Percentiles rank a stretch among this genome's conserved stretches.
These are phyloP conservation scores for Beta lomatogona DNA, from an alignment of 179 eudicot genomes.

Conservation along the genomic window DNA sequence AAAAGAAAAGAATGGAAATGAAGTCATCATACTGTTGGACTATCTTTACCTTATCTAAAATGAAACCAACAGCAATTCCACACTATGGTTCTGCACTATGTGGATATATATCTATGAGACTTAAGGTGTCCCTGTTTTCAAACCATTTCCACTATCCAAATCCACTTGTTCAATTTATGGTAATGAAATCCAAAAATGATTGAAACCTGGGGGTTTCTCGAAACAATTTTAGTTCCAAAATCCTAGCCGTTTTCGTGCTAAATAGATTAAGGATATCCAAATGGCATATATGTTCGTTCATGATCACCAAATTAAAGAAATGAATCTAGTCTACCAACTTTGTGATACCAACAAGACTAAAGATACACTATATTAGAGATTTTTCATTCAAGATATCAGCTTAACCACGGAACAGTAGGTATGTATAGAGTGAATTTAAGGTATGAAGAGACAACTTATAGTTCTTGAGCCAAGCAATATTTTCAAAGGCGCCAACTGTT, in stretches of 20 bases:
- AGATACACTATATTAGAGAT: not conserved
- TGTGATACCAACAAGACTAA: too few relatives aligned
- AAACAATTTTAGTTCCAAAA: too few relatives aligned
- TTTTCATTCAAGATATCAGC: too few relatives aligned
- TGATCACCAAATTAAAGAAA: not conserved
- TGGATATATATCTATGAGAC: too few relatives aligned
- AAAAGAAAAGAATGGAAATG: slow-evolving; percentile 1
- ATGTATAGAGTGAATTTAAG: not conserved
- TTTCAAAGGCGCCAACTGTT: not conserved
- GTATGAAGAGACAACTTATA: not conserved
- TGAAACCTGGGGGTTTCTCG: too few relatives aligned
- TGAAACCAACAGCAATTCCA: not conserved
- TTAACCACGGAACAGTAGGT: not conserved
- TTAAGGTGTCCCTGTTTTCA: too few relatives aligned
- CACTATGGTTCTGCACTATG: not conserved
- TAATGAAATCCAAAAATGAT: too few relatives aligned
- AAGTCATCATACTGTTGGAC: slow-evolving; percentile 19
- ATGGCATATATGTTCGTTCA: not conserved
- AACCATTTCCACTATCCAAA: too few relatives aligned
- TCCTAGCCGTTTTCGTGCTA: too few relatives aligned
- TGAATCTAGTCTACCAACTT: not conserved
- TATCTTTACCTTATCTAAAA: slow-evolving; percentile 9
- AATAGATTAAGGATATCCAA: not conserved
- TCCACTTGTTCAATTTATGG: too few relatives aligned
- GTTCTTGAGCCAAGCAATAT: not conserved